Percentiles rank a stretch among this genome's conserved stretches.
Evolutionary conservation across 371 early-diverging fungal species (phyloP).

Genomic region (Thermomucor indicae-seudaticae): DNA sequence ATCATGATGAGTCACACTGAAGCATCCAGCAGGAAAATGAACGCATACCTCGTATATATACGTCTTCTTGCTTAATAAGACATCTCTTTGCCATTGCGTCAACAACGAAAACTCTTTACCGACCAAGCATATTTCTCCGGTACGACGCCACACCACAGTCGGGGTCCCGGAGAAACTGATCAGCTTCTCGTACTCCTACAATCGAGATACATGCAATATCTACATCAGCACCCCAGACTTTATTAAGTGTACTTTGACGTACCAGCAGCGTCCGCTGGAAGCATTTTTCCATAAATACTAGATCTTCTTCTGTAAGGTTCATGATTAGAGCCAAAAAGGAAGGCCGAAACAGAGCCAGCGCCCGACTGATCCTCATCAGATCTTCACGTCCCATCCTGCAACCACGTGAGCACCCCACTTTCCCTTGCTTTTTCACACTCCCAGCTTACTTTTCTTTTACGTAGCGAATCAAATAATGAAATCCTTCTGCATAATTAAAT

Average conservation of each 20-base stretch:
- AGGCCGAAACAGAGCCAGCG: conserved; percentile 85
- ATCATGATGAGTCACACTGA: conserved; percentile 4
- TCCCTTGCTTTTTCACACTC: not conserved
- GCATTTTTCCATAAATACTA: conserved; percentile 87
- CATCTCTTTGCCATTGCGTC: conserved; percentile 82
- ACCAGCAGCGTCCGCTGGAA: conserved; percentile 80
- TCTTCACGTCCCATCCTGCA: conserved; percentile 80
- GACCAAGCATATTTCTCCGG: conserved; percentile 87
- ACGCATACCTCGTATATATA: conserved; percentile 72
- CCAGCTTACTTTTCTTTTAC: conserved; percentile 66
- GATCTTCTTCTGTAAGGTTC: conserved; percentile 87
- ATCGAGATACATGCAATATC: not conserved
- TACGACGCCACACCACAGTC: conserved; percentile 90
- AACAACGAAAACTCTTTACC: conserved; percentile 89
- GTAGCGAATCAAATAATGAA: conserved; percentile 77
- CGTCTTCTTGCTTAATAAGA: conserved; percentile 64
- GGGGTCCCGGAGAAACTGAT: conserved; percentile 94
- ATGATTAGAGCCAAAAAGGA: conserved; percentile 86
- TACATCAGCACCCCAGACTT: not conserved
- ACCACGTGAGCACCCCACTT: not conserved
- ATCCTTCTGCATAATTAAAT: conserved; percentile 86
- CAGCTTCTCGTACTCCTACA: conserved; percentile 85
- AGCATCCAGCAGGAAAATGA: not conserved
- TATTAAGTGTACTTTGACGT: conserved; percentile 1
- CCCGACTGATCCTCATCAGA: conserved; percentile 81